These are phyloP conservation scores for Phytophthora pisi DNA, from an alignment of 352 stramenopile species.

Conservation along the genomic window DNA sequence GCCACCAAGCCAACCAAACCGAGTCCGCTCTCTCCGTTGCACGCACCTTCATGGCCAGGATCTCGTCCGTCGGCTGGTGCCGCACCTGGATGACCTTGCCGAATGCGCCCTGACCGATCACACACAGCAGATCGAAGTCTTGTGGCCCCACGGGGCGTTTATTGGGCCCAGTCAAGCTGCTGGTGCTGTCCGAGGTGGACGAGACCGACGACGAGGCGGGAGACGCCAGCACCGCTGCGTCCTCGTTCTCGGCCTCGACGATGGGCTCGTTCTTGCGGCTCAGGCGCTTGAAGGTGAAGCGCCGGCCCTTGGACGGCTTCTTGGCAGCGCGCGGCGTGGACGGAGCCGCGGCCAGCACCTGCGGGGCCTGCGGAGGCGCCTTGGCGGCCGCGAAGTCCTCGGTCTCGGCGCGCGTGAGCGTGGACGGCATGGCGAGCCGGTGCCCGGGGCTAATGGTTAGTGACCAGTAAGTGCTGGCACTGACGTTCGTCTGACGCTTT, in stretches of 20 bases:
- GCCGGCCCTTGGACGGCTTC: slow-evolving; percentile 15
- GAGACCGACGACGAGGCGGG: slow-evolving; percentile 2
- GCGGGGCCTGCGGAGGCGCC: slow-evolving; percentile 35
- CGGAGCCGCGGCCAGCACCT: slow-evolving; percentile 15
- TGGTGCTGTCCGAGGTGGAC: slow-evolving; percentile 12
- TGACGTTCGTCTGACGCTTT: slow-evolving; percentile 5
- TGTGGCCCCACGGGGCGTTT: slow-evolving; percentile 54
- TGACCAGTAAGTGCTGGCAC: slow-evolving; percentile 15
- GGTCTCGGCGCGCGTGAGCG: slow-evolving; percentile 59
- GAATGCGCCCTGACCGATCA: slow-evolving; percentile 86
- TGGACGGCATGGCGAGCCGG: slow-evolving; percentile 30
- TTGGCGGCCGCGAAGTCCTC: slow-evolving; percentile 70
- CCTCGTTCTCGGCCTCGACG: slow-evolving; percentile 32
- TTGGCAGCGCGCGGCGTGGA: background rate
- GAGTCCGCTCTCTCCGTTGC: slow-evolving; percentile 2
- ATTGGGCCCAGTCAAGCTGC: slow-evolving; percentile 18
- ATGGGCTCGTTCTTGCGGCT: slow-evolving; percentile 35
- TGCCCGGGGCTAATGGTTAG: background rate
- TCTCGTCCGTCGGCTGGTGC: slow-evolving; percentile 71
- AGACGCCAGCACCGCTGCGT: background rate
- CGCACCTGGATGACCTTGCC: slow-evolving; percentile 89
- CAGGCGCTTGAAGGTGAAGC: slow-evolving; percentile 42
- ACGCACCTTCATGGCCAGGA: slow-evolving; percentile 85
- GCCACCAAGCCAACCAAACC: background rate
- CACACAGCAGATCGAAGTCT: slow-evolving; percentile 84